Base-by-base conservation (phyloP, 2,329 filamentous ascomycete genomes). In the Gremmenia infestans region DNA sequence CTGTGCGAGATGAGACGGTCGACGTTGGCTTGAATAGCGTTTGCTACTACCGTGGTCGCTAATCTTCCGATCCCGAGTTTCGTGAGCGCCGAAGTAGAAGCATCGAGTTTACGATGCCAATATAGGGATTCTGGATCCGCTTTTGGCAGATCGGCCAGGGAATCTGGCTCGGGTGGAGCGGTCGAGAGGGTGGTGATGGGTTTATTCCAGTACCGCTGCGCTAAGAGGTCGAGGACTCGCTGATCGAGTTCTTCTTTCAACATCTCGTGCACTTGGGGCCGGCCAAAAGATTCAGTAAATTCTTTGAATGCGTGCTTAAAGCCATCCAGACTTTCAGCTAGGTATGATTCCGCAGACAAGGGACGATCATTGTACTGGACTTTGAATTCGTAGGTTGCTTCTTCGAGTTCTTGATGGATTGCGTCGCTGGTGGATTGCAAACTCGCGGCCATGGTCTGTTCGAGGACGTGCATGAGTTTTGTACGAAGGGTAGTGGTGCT, bases 271-370 rank as follows among this genome's bases (percentile, higher is more conserved):
- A 99, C 93, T 72, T 99, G 88, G 7, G 88, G 84, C 9, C 94
- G 83, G 25, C 94, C 94, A 67, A 99, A 99, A 32, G 83, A 81
- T 63, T 96, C 91, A 0, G 91, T 86, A 68, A 97, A 96, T 63
- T 89, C 87, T 70, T 96, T 97, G 76, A 99, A 99, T 0, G 91
- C 90, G 72, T 97, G 95, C 74, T 99, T 99, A 80, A 99, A 97
- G 19, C 87, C 86, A 71, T 99, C 94, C 3, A 99, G 77, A 63
- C 89, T 96, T 72, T 97, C 94, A 2, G 94, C 94, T 40, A 99
- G 81, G 70, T 99, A 99, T 4, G 93, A 96, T 70, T 99, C 94
- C 2, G 94, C 94, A 50, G 91, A 96, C 37, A 99, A 78, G 1
- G 93, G 91, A 6, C 94, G 86, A 70, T 99, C 94, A 68, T 99